phyloP scores from a whole-genome alignment of 2,329 filamentous ascomycete species.

The Aspergillus eucalypticola region DNA sequence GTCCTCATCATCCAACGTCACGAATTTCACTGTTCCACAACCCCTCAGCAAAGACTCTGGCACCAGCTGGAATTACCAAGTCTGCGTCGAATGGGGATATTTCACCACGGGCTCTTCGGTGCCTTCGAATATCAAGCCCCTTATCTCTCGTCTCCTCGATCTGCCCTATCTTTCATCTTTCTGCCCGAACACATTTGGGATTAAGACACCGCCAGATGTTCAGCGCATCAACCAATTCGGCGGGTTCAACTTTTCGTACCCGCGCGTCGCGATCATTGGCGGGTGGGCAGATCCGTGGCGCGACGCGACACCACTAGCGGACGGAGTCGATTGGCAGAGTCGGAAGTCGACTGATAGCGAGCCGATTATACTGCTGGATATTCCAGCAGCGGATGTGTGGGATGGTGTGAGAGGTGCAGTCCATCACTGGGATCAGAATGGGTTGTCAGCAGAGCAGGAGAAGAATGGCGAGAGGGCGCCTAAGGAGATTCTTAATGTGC shows the following conservation, averaged over 20 bases:
- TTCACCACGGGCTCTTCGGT: slow-evolving; percentile 72
- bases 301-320: slow-evolving; percentile 69
- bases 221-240: slow-evolving; percentile 74
- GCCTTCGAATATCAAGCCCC: slow-evolving; percentile 62
- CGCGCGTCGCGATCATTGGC: slow-evolving; percentile 74
- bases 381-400: slow-evolving; percentile 21
- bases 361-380: slow-evolving; percentile 69
- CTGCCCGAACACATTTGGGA: slow-evolving; percentile 70
- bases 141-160: slow-evolving; percentile 71
- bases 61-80: slow-evolving; percentile 60
- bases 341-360: slow-evolving; percentile 63
- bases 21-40: neutral
- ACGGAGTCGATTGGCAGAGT: slow-evolving; percentile 51
- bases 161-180: slow-evolving; percentile 62
- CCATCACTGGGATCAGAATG: slow-evolving; percentile 64
- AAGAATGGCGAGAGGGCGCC: slow-evolving; percentile 58
- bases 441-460: slow-evolving; percentile 10
- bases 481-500: slow-evolving; percentile 55
- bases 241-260: slow-evolving; percentile 69
- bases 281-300: slow-evolving; percentile 81
- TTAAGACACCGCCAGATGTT: slow-evolving; percentile 63
- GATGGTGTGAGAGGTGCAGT: slow-evolving; percentile 58
- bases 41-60: slow-evolving; percentile 31
- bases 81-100: slow-evolving; percentile 70
- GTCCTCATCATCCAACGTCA: neutral